Evolutionary conservation across 2,329 filamentous ascomycete genomes (phyloP), one percentile per base, ranked within the genome.

Genomic region (Onygenales sp.): DNA sequence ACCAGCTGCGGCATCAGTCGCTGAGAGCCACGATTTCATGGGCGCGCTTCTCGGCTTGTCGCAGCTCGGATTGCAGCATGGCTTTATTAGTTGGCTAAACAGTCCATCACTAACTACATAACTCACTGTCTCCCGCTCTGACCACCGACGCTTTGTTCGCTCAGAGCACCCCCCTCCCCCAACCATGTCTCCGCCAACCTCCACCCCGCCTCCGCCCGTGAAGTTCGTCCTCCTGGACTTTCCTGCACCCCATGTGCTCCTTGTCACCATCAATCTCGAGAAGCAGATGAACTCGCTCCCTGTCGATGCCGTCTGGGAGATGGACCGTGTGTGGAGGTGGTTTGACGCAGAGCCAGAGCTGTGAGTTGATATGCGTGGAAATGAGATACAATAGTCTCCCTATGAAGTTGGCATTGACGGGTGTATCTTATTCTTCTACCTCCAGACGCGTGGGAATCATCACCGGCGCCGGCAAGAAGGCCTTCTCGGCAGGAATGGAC

Each of bases 401-500:
- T 21, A 11, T 17, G 33, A 37, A 14, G 17, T 10, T 17, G n/a
- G 14, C 48, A 36, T 21, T 39, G 42, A 49, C 21, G n/a, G 10
- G 32, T 9, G 6, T 31, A 6, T 32, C 7, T 40, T 13, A 40
- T 49, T 14, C 14, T 47, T 44, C 14, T 37, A 42, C 1, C 67
- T 67, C 1, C 79, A 45, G 82, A 47, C 57, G 55, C 4, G 70
- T 72, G 42, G 70, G 62, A 4, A 64, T 75, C 10, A 57, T 75
- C 33, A 75, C 72, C 2, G 73, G 73, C 8, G 59, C 60, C 6
- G 73, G 73, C 2, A 70, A 71, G 46, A 67, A 67, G 49, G 68
- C 71, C 0, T 75, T 75, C 54, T 75, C 69, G 52, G 70, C 73
- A 1, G 73, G 73, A 2, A 66, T 67, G 49, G 72, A 75, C 57